Evolutionary conservation across 2,329 filamentous ascomycete species (phyloP), one percentile per base, ranked within the genome.

Genomic region (Didymosphaeria variabile): DNA sequence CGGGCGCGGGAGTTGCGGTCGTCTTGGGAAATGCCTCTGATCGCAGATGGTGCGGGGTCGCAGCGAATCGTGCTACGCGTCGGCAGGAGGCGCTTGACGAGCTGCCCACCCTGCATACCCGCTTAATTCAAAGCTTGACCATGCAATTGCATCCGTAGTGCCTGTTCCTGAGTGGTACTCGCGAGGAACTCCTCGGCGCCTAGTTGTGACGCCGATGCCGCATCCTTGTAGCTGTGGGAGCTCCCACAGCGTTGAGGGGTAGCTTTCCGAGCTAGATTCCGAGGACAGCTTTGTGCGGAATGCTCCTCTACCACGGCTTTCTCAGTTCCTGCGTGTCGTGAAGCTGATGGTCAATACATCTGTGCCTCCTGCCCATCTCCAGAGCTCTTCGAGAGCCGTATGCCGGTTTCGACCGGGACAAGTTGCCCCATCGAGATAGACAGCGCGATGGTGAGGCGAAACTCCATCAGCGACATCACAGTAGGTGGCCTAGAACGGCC

Each of bases 21-120:
- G 58, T 69, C 68, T 76, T 72, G 72, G 73, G 73, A 69, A 74
- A 68, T 67, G 63, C 66, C 69, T 69, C 67, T 66, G 66, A 68
- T 63, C 62, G 69, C 63, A 57, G 62, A 66, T 61, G 67, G 71
- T 75, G 75, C 75, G 76, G 76, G 76, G 74, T 76, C 62, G 58
- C 62, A 68, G 70, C 76, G 72, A 77, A 77, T 78, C 58, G 67
- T 67, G 63, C 69, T 57, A 63, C 63, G 53, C 66, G 65, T 58
- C 57, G 49, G 40, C 63, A 9, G 44, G 65, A 68, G 59, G 66
- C 68, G 67, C 67, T 64, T 65, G 66, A 61, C 60, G 60, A 63
- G 49, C 60, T 55, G 45, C 57, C 42, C 57, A 49, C 32, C 53
- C 46, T 55, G 50, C 60, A 62, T 62, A 60, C 57, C 60, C 55